Evolutionary conservation across 2,329 filamentous ascomycete species (phyloP), one percentile per base, ranked within the genome.

Genomic region (Penicillium sp.): DNA sequence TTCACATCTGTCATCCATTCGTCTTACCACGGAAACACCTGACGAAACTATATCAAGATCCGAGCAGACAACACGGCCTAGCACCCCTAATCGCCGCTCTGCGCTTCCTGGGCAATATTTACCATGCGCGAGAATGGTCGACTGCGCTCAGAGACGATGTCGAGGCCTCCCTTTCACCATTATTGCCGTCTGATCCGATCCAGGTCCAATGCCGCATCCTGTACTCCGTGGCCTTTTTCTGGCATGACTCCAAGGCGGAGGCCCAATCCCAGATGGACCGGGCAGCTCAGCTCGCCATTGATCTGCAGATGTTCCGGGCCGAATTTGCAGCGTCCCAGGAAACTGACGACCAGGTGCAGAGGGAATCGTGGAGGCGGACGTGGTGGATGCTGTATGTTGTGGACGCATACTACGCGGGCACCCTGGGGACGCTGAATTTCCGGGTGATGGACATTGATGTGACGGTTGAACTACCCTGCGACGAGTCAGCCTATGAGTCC

Each of bases 381-480:
- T 66, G 62, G 62, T 65, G 63, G 62, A 53, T 52, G 47, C 25
- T 65, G 16, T 90, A 83, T 58, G 76, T 85, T 10, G 76, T 86
- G 7, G 87, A 93, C 57, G 85, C 83, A 36, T 84, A 90, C 74
- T 78, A 90, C 48, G 83, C 87, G 2, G 86, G 85, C 4, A 82
- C 51, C 19, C 39, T 54, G n/a, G 54, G 53, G 6, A 57, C 56
- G 2, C 56, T 48, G 53, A 54, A 48, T 3, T 55, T 60, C 18
- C 36, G 33, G 8, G 36, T 54, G 9, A 19, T 46, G 20, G 43
- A 57, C 7, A 43, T 64, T 14, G 43, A 55, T 9, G 36, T 41
- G 2, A 60, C 56, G 1, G 52, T 53, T 3, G 57, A 56, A 6
- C 38, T 67, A 10, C 63, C 63, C 4, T 65, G 63, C 38, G 61